Percentiles rank a stretch among this genome's conserved stretches.
Conservation (phyloP, 495 filamentous ascomycete genomes). For the Glonium stellatum region DNA sequence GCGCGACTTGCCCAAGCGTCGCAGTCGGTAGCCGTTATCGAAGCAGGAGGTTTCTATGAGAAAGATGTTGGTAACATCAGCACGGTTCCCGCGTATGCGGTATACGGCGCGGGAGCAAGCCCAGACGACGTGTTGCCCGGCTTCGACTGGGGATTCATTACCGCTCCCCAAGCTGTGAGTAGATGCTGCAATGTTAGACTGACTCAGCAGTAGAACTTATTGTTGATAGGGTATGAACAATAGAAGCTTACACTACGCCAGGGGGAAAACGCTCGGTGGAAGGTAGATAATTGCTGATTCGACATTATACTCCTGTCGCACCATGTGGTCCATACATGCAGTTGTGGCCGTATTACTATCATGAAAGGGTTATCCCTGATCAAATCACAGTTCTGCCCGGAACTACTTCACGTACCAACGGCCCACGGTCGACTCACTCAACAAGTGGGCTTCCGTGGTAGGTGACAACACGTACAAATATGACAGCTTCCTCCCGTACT, state of each 20-base stretch:
- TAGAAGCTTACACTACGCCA: too few relatives aligned
- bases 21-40: constrained; percentile 1
- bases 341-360: too few relatives aligned
- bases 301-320: too few relatives aligned
- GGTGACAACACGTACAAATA: not conserved
- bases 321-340: too few relatives aligned
- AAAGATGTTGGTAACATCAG: not conserved
- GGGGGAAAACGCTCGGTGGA: too few relatives aligned
- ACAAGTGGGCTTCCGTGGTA: not conserved
- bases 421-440: not conserved
- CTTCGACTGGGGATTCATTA: constrained; percentile 3
- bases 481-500: not conserved
- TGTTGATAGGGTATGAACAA: too few relatives aligned
- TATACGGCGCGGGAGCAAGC: too few relatives aligned
- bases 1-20: not conserved
- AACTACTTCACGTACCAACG: not conserved
- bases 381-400: not conserved
- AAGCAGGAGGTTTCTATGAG: constrained; percentile 9
- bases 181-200: too few relatives aligned
- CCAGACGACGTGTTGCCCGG: too few relatives aligned
- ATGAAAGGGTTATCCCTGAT: too few relatives aligned
- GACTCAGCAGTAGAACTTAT: too few relatives aligned
- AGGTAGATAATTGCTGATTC: too few relatives aligned
- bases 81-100: not conserved
- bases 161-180: not conserved